phyloP scores from a whole-genome alignment of 305 asterid genomes.

The Fraxinus baroniana region DNA sequence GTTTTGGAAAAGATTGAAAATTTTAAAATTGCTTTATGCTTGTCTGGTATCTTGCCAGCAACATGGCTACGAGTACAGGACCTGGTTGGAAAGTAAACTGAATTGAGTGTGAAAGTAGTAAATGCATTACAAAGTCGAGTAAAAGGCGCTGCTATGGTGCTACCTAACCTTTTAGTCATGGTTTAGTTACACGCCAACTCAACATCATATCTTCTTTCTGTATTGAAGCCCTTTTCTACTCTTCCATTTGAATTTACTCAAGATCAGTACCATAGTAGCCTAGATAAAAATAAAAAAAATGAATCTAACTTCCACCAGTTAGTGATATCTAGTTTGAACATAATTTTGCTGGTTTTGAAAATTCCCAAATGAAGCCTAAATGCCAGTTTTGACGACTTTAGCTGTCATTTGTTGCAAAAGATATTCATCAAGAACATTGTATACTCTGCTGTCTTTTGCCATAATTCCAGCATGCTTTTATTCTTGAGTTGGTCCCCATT shows the following conservation, averaged over 20 bases:
- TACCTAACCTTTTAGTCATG: not conserved
- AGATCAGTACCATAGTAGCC: not conserved
- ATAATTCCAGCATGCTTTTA: conserved; percentile 5
- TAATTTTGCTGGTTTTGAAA: not conserved
- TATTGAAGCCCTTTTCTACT: not conserved
- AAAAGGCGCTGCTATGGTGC: not conserved
- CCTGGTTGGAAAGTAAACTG: not conserved
- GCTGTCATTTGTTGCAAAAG: not conserved
- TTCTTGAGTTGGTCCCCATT: not conserved
- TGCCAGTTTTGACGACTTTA: not conserved
- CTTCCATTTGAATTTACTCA: not conserved
- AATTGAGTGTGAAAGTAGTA: not conserved
- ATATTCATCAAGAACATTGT: not conserved
- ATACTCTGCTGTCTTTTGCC: not conserved
- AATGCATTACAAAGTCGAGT: not conserved
- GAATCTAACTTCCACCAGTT: not conserved
- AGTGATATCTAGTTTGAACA: not conserved
- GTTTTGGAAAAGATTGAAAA: not conserved
- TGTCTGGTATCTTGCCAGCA: not conserved
- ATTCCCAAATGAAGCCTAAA: not conserved
- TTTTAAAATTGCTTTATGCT: not conserved
- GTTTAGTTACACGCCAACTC: not conserved
- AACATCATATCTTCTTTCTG: not conserved
- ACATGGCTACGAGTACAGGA: not conserved
- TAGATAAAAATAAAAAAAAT: not conserved